Base-by-base conservation (phyloP, 345 rosid genomes). In the Gynandropsis gynandra region DNA sequence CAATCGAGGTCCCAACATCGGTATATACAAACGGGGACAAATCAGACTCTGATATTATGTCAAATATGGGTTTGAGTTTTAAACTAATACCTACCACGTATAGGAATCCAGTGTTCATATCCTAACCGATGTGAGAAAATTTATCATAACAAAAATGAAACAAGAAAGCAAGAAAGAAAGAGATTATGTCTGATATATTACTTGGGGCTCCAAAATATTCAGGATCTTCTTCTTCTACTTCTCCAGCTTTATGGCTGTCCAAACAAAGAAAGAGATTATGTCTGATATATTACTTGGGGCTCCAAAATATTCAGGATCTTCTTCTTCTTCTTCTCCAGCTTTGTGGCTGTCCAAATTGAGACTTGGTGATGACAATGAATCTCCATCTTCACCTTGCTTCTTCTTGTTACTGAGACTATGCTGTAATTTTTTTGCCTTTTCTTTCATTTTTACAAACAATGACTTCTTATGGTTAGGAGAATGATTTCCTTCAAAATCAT, bases 141-240 rank as follows among this genome's bases (percentile, higher is more conserved):
- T n/a, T n/a, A n/a, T n/a, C n/a, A n/a, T n/a, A n/a, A n/a, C n/a
- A n/a, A n/a, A n/a, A n/a, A n/a, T n/a, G n/a, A n/a, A n/a, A n/a
- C n/a, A n/a, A n/a, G n/a, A n/a, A n/a, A n/a, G n/a, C n/a, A n/a
- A n/a, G n/a, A n/a, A n/a, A n/a, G n/a, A n/a, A n/a, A n/a, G 16
- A 0, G 52, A 14, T 4, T 38, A 9, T 46, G 29, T 2, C 47
- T 4, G 38, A 32, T 12, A 32, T 16, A 27, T 53, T 80, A 85
- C 90, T 76, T 71, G 90, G 95, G 4, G 95, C 85, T 65, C 85
- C 89, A 38, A 78, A 72, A 39, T 77, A 72, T 58, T 85, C 90
- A 27, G 85, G 75, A 64, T 75, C 87, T 66, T 68, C 75, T 6
- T 67, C 67, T 55, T 41, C 17, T 5, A 7, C 45, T 34, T 81